Evolutionary conservation across 139 green algal genomes (phyloP), one percentile per base, ranked within the genome.

Genomic region (Trebouxia sp.): DNA sequence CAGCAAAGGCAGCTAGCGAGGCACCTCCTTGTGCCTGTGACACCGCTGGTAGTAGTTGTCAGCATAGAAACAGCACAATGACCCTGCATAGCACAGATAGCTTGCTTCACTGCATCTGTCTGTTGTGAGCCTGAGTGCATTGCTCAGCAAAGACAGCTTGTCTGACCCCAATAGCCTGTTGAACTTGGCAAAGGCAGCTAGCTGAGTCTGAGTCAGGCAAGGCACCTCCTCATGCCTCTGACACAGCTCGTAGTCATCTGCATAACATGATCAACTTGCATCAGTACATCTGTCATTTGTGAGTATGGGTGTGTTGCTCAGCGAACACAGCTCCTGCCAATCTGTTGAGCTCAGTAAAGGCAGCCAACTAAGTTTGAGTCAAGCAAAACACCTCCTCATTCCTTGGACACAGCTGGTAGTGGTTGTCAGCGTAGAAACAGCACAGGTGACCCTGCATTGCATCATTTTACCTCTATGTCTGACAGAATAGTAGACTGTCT

Each of bases 181-280:
- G 26, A 78, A 39, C 39, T 42, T n/a, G 1, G n/a, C 28, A 43
- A 79, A 32, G 24, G 72, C 85, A 65, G 85, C 82, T 7, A 80
- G 72, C 67, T 90, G 86, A 6, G 65, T 48, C 32, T 85, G 75
- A 0, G 83, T 88, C 14, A 90, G 77, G 58, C 82, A 76, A 10
- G 83, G 83, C 28, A 90, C 83, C 42, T 86, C 75, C 3, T 41
- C 53, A 51, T 88, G 83, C 9, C 87, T 67, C 80, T 91, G 87
- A 14, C 30, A 51, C 10, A 76, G 30, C 38, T 58, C 20, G 81
- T 80, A 87, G 83, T 87, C 87, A 75, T 84, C 62, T 72, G 62
- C 62, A 72, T 17, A n/a, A n/a, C n/a, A n/a, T n/a, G n/a, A n/a
- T n/a, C n/a, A n/a, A n/a, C n/a, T n/a, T n/a, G n/a, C n/a, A n/a